A percentile compares a stretch with the other conserved stretches of the same genome.
Evolutionary conservation across 768 basidiomycete species (phyloP).

Genomic region (Lanmaoa pseudosensibilis): DNA sequence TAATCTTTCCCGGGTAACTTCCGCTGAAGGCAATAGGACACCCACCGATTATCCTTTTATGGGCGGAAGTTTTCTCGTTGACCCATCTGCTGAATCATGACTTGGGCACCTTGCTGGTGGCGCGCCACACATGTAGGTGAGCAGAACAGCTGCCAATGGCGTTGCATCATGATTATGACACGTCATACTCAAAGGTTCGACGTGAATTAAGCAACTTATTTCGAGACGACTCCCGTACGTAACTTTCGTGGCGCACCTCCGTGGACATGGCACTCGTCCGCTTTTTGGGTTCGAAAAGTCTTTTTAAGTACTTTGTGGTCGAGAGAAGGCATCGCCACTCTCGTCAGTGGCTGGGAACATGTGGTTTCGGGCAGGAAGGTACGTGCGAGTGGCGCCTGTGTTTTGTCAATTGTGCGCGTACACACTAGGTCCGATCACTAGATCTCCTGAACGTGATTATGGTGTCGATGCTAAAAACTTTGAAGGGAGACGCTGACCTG

Average conservation of each 20-base stretch:
- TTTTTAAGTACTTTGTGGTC: slow-evolving; percentile 10
- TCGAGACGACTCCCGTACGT: slow-evolving; percentile 15
- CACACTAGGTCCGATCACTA: slow-evolving; percentile 1
- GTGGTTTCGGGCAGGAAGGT: slow-evolving; percentile 22
- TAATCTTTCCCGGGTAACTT: slow-evolving; percentile 6
- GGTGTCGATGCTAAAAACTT: slow-evolving; percentile 12
- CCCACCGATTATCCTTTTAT: slow-evolving; percentile 8
- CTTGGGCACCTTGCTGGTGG: slow-evolving; percentile 13
- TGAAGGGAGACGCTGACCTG: slow-evolving; percentile 1
- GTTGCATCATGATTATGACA: slow-evolving; percentile 9
- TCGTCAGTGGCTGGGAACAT: slow-evolving; percentile 20
- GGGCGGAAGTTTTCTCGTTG: not conserved
- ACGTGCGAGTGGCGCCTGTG: slow-evolving; percentile 20
- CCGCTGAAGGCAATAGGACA: not conserved
- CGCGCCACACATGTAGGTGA: slow-evolving; percentile 10
- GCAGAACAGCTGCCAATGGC: not conserved
- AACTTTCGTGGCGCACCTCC: slow-evolving; percentile 22
- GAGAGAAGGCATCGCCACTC: slow-evolving; percentile 14
- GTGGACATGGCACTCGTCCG: slow-evolving; percentile 9
- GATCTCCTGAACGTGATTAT: slow-evolving; percentile 5
- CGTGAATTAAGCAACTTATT: slow-evolving; percentile 2
- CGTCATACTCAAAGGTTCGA: slow-evolving; percentile 3
- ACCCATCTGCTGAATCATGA: not conserved
- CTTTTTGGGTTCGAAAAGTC: not conserved
- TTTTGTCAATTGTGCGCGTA: slow-evolving; percentile 1